A percentile compares a stretch with the other conserved stretches of the same genome.
These are phyloP conservation scores for Sinapis alba DNA, from an alignment of 441 rosid genomes.

Conservation along the genomic window DNA sequence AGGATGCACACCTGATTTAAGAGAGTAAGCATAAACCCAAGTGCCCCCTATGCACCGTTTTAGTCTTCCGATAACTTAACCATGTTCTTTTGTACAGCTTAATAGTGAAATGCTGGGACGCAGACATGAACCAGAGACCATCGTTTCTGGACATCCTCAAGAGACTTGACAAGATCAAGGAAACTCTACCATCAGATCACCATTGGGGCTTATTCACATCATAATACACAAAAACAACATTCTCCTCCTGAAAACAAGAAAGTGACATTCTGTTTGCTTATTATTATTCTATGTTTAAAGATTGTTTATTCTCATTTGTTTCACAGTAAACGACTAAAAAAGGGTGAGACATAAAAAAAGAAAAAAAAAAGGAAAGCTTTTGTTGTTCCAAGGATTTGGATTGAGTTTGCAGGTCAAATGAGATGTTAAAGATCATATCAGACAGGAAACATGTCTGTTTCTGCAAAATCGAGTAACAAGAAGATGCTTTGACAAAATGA, in stretches of 20 bases:
- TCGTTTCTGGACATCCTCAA: constrained; percentile 93
- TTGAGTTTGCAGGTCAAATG: not conserved
- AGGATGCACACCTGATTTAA: constrained; percentile 70
- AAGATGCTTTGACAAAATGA: not conserved
- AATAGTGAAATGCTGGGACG: constrained; percentile 83
- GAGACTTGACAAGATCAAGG: constrained; percentile 90
- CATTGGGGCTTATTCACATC: constrained; percentile 84
- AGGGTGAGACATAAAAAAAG: not conserved
- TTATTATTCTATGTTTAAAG: constrained; percentile 27
- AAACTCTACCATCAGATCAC: constrained; percentile 68
- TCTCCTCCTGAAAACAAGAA: constrained; percentile 1
- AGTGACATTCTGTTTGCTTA: constrained; percentile 18
- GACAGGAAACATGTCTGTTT: not conserved
- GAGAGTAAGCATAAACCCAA: constrained; percentile 65
- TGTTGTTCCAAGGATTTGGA: constrained; percentile 18
- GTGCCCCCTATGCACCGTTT: not conserved
- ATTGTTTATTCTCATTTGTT: constrained; percentile 25
- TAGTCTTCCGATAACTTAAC: constrained; percentile 3
- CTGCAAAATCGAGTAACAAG: constrained; percentile 7
- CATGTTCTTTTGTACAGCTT: constrained; percentile 45
- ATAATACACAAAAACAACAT: constrained; percentile 20
- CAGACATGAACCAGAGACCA: constrained; percentile 89
- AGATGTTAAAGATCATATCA: constrained; percentile 16
- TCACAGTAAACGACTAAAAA: constrained; percentile 15
- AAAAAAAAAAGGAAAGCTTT: constrained; percentile 1